Evolutionary conservation across 441 rosid genomes (phyloP), one percentile per base, ranked within the genome.

Genomic region (Lepidium campestre): DNA sequence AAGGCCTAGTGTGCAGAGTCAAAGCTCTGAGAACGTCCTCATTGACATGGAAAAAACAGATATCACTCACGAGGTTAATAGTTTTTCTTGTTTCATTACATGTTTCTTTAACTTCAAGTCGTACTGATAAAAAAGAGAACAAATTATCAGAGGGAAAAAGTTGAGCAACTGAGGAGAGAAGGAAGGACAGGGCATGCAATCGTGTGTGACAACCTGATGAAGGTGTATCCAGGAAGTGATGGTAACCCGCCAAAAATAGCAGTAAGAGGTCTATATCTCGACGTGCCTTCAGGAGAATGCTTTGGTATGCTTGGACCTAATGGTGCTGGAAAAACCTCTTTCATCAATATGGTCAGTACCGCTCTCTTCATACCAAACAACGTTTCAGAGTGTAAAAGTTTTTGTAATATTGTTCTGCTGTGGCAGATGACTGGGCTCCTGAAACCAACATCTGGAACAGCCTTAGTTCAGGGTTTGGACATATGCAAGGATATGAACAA

Each of bases 261-360:
- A 7, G 99, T 93, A 11, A 78, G 83, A 54, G 97, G 95, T 35
- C 75, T 93, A 67, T 89, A 95, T 74, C 92, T 93, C 50, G 93
- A 89, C 62, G 75, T 91, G 75, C 92, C 96, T 68, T 82, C 79
- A 68, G 97, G 95, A 65, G 97, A 93, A 73, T 93, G 99, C 81
- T 89, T 93, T 20, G 99, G 97, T 46, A 82, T 91, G 90, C 89
- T 91, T 52, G 96, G 97, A 48, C 97, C 99, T 3, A 93, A 93
- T 77, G 99, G 97, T 50, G 99, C 97, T 31, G 96, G 99, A 45
- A 93, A 91, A 68, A 91, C 95, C 45, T 89, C 97, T 14, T 91
- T 93, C 75, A 91, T 93, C 67, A 89, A 77, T 60, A 91, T 93
- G 96, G 99, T 87, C 44, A 80, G 84, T 82, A 8, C 34, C 34